These are phyloP conservation scores for Sugiyamaella paludigena DNA, from an alignment of 1,139 yeast species.

Conservation along the genomic window DNA sequence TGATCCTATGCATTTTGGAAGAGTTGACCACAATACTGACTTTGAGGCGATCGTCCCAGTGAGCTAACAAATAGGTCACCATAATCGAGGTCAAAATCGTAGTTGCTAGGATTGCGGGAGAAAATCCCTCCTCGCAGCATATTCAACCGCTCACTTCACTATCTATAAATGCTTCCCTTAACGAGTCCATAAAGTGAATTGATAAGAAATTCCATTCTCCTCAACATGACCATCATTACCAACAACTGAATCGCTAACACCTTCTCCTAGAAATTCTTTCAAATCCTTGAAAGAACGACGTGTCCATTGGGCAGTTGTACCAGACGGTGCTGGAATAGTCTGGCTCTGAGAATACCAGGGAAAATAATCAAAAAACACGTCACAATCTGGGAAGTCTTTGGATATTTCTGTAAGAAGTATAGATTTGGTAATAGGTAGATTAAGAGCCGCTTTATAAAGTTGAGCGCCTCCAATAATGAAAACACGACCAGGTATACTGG, in stretches of 20 bases:
- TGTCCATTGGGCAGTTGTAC: slow-evolving; percentile 32
- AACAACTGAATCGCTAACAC: slow-evolving; percentile 33
- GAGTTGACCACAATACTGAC: no score
- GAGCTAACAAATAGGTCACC: no score
- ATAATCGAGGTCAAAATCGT: no score
- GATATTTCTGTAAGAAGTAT: slow-evolving; percentile 73
- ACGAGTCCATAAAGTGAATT: slow-evolving; percentile 52
- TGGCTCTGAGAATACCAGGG: slow-evolving; percentile 23
- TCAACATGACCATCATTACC: slow-evolving; percentile 39
- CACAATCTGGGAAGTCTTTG: slow-evolving; percentile 40
- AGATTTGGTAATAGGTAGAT: slow-evolving; percentile 48
- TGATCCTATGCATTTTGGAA: no score
- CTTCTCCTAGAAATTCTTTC: slow-evolving; percentile 43
- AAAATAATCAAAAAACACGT: slow-evolving; percentile 60
- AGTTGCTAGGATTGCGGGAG: no score
- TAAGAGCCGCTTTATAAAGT: slow-evolving; percentile 60
- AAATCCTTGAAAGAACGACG: slow-evolving; percentile 39
- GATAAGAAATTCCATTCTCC: slow-evolving; percentile 52
- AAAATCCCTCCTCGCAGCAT: no score
- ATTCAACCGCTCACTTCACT: slow-evolving; percentile 2
- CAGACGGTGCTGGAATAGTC: background rate
- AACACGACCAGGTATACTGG: slow-evolving; percentile 40
- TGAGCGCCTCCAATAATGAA: slow-evolving; percentile 95
- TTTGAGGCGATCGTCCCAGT: no score
- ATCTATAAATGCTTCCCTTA: slow-evolving; percentile 7